Base-by-base conservation (phyloP, 2,329 filamentous ascomycete genomes). In the Alternaria brassicae region DNA sequence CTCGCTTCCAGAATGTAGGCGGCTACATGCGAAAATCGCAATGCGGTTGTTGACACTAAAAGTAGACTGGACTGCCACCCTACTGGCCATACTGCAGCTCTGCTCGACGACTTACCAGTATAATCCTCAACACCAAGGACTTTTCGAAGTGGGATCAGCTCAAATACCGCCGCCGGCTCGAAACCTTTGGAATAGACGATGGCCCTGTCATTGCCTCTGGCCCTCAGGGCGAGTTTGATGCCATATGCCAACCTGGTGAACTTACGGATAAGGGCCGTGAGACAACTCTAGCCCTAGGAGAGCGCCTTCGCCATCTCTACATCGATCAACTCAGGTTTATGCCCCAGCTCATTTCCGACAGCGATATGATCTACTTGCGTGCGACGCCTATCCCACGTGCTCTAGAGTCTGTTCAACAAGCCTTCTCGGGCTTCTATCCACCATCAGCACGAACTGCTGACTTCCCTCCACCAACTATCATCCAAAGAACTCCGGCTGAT, bases 81-180 rank as follows among this genome's bases (percentile, higher is more conserved):
- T 76, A 88, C 79, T 99, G 95, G 95, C 92, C 95, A 2, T 98
- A 97, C 80, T 99, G 95, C 80, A 86, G 86, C 65, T 87, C 89
- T 55, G 91, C 91, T 21, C 86, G 87, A 59, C 88, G 89, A 66
- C 85, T 98, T 74, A 86, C 83, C 25, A 85, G 86, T 59, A 83
- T 86, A 60, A 83, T 89, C 23, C 81, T 87, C 63, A 81, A 80
- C 37, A 84, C 80, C 44, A 82, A 83, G 56, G 83, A 83, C 71
- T 78, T 79, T 60, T 81, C 78, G 34, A 74, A 79, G 52, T 89
- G 86, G 86, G 84, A 87, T 67, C 79, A 80, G 1, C 80, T 90
- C 60, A 82, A 84, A 68, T 90, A 86, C 79, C 82, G 88, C 67
- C 86, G 93, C 61, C 88, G 91, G 45, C 84, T 97, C 47, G 95